Base-by-base conservation (phyloP, 2,329 filamentous ascomycete genomes). In the Curvularia lunata region DNA sequence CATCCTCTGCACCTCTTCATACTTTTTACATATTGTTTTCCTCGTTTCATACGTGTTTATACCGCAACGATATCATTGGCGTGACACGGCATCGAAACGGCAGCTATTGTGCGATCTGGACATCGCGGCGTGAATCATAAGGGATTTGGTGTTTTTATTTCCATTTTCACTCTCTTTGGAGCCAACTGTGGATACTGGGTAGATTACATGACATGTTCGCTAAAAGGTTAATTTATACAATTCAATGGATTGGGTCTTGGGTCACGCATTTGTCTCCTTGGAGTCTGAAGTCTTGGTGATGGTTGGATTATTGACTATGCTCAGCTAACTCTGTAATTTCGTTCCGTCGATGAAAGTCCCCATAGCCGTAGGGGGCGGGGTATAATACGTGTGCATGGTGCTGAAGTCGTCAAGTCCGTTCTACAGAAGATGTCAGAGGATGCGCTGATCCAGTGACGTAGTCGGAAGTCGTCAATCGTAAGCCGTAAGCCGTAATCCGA, bases 51-150 rank as follows among this genome's bases (percentile, higher is more conserved):
- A 49, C 38, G 27, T 51, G 37, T 32, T 42, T 21, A 32, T 30
- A 51, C 27, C 38, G 48, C 38, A 51, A 42, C 38, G 48, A 51
- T 34, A 51, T 51, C 38, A 51, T 42, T 43, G 48, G 48, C 18
- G 32, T 48, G 46, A 34, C 16, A 34, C 21, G 46, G 46, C 9
- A 18, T 38, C 19, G 18, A 43, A 43, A 43, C 41, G 32, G n/a
- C 30, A 34, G 21, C n/a, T 51, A 16, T 32, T 42, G 37, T 21
- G 48, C 38, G 19, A 41, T 51, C 38, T 42, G 38, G 48, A 38
- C 48, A 51, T 42, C 12, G 13, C 37, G 27, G 25, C 27, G 37
- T 27, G 27, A 41, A 32, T 16, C 19, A 19, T 25, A 38, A 1
- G 32, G 47, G 16, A 27, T 40, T 27, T 19, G 13, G 25, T 46